phyloP scores from a whole-genome alignment of 2,329 filamentous ascomycete species.

The Xylariaceae sp. region DNA sequence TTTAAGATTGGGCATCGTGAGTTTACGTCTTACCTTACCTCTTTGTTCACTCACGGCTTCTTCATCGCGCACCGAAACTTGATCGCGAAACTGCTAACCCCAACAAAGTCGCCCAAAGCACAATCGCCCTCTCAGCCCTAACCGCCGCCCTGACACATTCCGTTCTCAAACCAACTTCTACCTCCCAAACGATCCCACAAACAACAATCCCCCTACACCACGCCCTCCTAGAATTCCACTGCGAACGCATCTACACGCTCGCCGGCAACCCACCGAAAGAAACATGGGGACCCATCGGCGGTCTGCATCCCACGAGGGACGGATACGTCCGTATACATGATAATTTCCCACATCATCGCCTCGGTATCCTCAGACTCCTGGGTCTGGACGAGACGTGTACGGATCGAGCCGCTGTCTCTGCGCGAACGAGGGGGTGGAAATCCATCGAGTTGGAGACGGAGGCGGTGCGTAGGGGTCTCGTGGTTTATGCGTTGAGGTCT shows the following conservation, averaged over 20 bases:
- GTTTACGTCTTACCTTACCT: neutral
- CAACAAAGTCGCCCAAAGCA: conserved; percentile 41
- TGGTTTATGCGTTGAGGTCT: conserved; percentile 46
- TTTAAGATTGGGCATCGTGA: conserved; percentile 45
- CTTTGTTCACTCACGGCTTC: neutral
- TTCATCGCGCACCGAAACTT: no score
- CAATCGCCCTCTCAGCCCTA: conserved; percentile 47
- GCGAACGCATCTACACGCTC: conserved; percentile 45
- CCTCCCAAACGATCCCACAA: conserved; percentile 25
- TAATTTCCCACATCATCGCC: conserved; percentile 45
- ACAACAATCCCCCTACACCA: conserved; percentile 42
- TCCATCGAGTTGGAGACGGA: conserved; percentile 39
- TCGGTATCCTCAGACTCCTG: conserved; percentile 40
- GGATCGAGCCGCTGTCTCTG: conserved; percentile 36
- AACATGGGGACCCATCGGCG: conserved; percentile 43
- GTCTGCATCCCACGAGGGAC: conserved; percentile 46
- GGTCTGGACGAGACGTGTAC: conserved; percentile 31
- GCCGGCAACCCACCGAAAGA: conserved; percentile 33
- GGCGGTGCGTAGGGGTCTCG: conserved; percentile 37
- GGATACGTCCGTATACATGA: conserved; percentile 53
- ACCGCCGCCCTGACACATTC: conserved; percentile 43
- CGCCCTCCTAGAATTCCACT: conserved; percentile 48
- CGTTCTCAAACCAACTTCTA: neutral
- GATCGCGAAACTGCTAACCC: neutral
- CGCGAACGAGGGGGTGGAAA: conserved; percentile 31